These are phyloP conservation scores for Trebouxia gelatinosa DNA, from an alignment of 163 green algal genomes.

Conservation along the genomic window DNA sequence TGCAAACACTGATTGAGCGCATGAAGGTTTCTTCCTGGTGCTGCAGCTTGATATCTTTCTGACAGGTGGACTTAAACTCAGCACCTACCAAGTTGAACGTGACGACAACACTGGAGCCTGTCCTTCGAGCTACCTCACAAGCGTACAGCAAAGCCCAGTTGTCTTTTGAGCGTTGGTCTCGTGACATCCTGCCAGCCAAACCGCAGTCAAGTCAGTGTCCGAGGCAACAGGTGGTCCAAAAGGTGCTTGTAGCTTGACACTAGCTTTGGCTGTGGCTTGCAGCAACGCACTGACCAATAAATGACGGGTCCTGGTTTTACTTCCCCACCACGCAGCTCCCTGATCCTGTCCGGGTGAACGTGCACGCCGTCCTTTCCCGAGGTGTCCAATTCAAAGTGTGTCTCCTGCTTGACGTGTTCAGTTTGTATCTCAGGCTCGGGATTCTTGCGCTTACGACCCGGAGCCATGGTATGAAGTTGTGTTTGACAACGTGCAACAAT, in stretches of 20 bases:
- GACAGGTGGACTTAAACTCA: not conserved
- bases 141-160: slow-evolving; percentile 98
- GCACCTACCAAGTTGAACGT: slow-evolving; percentile 88
- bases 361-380: not conserved
- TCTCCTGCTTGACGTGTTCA: not conserved
- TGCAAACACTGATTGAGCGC: not conserved
- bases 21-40: not conserved
- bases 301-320: slow-evolving; percentile 69
- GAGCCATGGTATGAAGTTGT: slow-evolving; percentile 1
- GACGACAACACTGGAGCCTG: slow-evolving; percentile 65
- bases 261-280: not conserved
- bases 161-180: slow-evolving; percentile 88
- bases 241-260: not conserved
- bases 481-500: no score
- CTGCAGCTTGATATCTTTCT: not conserved
- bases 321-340: slow-evolving; percentile 54
- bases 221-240: not conserved
- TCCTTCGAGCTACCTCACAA: slow-evolving; percentile 59
- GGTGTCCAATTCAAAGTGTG: not conserved
- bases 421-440: not conserved
- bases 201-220: not conserved
- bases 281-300: slow-evolving; percentile 64
- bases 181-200: slow-evolving; percentile 75
- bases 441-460: slow-evolving; percentile 25
- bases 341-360: slow-evolving; percentile 49